These are phyloP conservation scores for Paradendryphiella salina DNA, from an alignment of 2,329 filamentous ascomycete genomes.

Conservation along the genomic window DNA sequence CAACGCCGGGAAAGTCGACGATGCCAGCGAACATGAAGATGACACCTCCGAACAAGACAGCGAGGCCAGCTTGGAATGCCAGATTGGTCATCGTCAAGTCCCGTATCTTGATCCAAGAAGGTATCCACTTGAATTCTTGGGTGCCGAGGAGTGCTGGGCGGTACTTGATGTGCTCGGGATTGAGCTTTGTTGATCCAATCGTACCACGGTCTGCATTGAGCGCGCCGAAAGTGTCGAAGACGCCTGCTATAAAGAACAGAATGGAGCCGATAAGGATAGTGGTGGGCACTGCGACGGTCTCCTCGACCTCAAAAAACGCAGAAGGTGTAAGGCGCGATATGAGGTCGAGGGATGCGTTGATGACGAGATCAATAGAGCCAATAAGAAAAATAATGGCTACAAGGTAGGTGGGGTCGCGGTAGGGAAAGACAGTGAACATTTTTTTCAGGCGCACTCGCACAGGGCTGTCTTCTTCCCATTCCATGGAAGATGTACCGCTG, in stretches of 20 bases:
- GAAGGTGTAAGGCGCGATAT: constrained; percentile 18
- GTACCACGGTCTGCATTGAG: constrained; percentile 30
- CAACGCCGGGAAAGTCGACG: constrained; percentile 33
- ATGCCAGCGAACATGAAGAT: constrained; percentile 39
- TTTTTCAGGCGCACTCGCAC: constrained; percentile 10
- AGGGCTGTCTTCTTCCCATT: constrained; percentile 3
- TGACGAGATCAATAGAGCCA: constrained; percentile 31
- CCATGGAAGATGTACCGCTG: background rate
- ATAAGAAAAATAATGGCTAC: constrained; percentile 33
- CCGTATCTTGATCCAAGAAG: constrained; percentile 18
- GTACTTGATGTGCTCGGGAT: constrained; percentile 17
- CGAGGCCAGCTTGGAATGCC: constrained; percentile 37
- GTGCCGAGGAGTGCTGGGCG: constrained; percentile 31
- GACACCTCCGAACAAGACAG: constrained; percentile 35
- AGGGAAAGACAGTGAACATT: constrained; percentile 32
- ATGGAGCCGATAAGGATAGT: constrained; percentile 33
- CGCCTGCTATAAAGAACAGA: constrained; percentile 34
- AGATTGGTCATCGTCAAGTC: constrained; percentile 25
- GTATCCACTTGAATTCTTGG: constrained; percentile 34
- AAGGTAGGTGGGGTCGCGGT: constrained; percentile 35
- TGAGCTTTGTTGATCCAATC: constrained; percentile 16
- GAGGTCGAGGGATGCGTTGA: constrained; percentile 36
- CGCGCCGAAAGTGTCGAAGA: constrained; percentile 33
- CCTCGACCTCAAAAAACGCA: constrained; percentile 19
- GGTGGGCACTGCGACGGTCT: constrained; percentile 25